Percentiles rank a stretch among this genome's conserved stretches.
Evolutionary conservation across 805 yeast species (phyloP).

Genomic region (Brettanomyces sp.): DNA sequence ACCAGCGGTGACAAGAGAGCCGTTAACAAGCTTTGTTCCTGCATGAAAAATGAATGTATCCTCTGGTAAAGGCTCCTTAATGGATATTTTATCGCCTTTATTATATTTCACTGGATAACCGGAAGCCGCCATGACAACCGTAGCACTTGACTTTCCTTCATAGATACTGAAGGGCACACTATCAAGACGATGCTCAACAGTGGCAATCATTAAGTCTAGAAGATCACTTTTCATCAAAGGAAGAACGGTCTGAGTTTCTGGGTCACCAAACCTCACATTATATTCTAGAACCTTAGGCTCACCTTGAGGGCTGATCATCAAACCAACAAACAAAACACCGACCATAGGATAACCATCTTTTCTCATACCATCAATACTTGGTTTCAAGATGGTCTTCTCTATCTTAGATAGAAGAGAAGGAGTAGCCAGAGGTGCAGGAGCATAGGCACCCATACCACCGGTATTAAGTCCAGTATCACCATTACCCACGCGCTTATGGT

Average conservation of each 20-base stretch:
- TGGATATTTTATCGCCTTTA: conserved; percentile 78
- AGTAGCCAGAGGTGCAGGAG: conserved; percentile 96
- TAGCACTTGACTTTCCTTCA: conserved; percentile 60
- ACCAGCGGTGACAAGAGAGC: conserved; percentile 73
- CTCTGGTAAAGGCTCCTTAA: conserved; percentile 37
- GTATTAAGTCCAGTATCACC: conserved; percentile 93
- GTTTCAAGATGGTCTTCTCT: conserved; percentile 68
- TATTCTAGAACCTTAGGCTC: conserved; percentile 89
- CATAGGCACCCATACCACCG: conserved; percentile 99
- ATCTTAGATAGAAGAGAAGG: conserved; percentile 61
- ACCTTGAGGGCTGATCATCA: conserved; percentile 79
- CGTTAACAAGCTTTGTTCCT: conserved; percentile 63
- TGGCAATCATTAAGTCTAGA: conserved; percentile 85
- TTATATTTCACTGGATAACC: conserved; percentile 88
- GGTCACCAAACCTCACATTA: conserved; percentile 98
- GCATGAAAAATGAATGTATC: conserved; percentile 87
- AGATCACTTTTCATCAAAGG: conserved; percentile 87
- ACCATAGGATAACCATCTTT: conserved; percentile 90
- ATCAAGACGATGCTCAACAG: conserved; percentile 90
- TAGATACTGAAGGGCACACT: conserved; percentile 54
- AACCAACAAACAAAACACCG: conserved; percentile 92
- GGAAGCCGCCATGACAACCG: conserved; percentile 94
- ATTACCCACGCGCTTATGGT: conserved; percentile 91
- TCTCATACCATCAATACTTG: conserved; percentile 95
- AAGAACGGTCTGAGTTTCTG: conserved; percentile 95